Conservation (phyloP, 2,329 filamentous ascomycete species). For the Elsinoe batatas region DNA sequence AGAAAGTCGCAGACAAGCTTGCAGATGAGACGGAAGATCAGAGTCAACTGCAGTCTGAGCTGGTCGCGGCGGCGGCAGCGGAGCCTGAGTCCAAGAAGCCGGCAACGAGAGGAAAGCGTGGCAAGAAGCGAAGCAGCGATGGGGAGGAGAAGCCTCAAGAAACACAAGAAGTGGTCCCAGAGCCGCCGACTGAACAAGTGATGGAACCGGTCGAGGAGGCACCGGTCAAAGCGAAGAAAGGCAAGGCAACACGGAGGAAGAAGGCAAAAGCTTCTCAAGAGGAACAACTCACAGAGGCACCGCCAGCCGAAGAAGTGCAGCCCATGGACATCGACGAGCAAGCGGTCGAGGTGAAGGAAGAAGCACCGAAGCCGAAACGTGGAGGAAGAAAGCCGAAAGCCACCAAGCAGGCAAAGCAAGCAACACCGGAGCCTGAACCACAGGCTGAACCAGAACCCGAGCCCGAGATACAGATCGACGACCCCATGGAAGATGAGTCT, state of each 20-base stretch:
- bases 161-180: neutral
- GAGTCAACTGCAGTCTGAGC: slow-evolving; percentile 22
- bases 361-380: slow-evolving; percentile 17
- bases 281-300: slow-evolving; percentile 12
- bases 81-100: slow-evolving; percentile 24
- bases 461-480: slow-evolving; percentile 25
- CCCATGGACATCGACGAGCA: slow-evolving; percentile 6
- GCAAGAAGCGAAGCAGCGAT: slow-evolving; percentile 31
- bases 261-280: slow-evolving; percentile 17
- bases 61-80: slow-evolving; percentile 19
- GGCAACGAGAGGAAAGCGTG: slow-evolving; percentile 22
- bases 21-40: slow-evolving; percentile 18
- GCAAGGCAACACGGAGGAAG: slow-evolving; percentile 17
- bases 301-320: neutral
- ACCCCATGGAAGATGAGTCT: slow-evolving; percentile 16
- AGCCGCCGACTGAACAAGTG: neutral
- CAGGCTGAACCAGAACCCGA: slow-evolving; percentile 18
- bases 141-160: slow-evolving; percentile 19
- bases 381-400: slow-evolving; percentile 19
- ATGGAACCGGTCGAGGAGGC: slow-evolving; percentile 4
- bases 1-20: slow-evolving; percentile 10
- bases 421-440: slow-evolving; percentile 15
- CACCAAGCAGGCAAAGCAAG: slow-evolving; percentile 17
- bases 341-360: neutral
- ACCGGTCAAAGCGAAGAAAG: slow-evolving; percentile 15